Base-by-base conservation (phyloP, 805 yeast genomes). In the Wickerhamiella domercqiae region DNA sequence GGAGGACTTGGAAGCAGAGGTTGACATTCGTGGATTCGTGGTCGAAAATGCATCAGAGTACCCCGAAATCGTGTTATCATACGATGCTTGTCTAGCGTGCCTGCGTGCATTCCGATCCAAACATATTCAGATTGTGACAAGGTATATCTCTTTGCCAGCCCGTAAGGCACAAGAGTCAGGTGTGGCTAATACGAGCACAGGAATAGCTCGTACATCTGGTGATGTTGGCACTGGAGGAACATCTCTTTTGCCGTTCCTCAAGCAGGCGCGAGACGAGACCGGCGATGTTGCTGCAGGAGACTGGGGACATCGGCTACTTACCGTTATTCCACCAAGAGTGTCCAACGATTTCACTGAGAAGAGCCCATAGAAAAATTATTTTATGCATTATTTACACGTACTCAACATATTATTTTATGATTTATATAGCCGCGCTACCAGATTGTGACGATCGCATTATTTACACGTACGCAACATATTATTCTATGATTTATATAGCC, bases 241-340 rank as follows among this genome's bases (percentile, higher is more conserved):
- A 0, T 75, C 93, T 1, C 65, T 86, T 50, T 68, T 86, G 41
- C 94, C 95, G 20, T 87, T 86, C 61, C 67, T 86, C 54, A 86
- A 84, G 57, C 96, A 87, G 58, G 87, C 95, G 48, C 71, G 96
- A 56, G 96, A 86, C 60, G 96, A 86, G 55, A 86, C 95, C 2
- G 94, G 94, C 31, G 90, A 79, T 49, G 73, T 84, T 9, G 94
- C 95, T 17, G 94, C 94, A 19, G 87, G 94, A 39, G 68, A 64
- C 34, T 84, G 96, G 96, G 94, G 94, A 54, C 73, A 72, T 52
- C 67, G 87, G 43, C 39, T 62, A 25, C 49, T 62, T 30, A 51
- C 47, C 39, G 21, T 9, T 9, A 16, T 30, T n/a, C 20, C 13
- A 9, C 33, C 33, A 9, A n/a, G n/a, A n/a, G n/a, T n/a, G n/a